phyloP scores from a whole-genome alignment of 1,139 yeast species.

The Wickerhamomyces sp. region DNA sequence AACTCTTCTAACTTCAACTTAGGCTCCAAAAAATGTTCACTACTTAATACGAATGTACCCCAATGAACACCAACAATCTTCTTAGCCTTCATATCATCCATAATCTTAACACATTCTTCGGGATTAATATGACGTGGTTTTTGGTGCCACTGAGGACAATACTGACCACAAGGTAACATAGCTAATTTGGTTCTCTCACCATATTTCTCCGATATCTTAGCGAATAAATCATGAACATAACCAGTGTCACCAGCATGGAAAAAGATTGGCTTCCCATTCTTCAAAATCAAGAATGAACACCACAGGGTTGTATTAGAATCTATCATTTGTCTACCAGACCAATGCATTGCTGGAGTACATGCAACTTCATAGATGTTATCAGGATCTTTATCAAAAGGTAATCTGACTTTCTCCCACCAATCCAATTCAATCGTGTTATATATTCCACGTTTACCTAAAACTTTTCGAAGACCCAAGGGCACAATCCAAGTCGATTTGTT shows the following conservation, averaged over 20 bases:
- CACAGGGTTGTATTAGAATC: slow-evolving; percentile 82
- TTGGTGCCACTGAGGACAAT: slow-evolving; percentile 94
- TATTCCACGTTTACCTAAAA: slow-evolving; percentile 48
- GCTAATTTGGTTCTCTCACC: slow-evolving; percentile 67
- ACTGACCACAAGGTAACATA: slow-evolving; percentile 89
- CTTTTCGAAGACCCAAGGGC: slow-evolving; percentile 69
- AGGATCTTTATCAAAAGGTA: slow-evolving; percentile 31
- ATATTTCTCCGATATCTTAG: slow-evolving; percentile 54
- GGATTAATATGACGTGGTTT: slow-evolving; percentile 87
- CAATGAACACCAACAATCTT: slow-evolving; percentile 87
- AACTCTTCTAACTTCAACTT: slow-evolving; percentile 42
- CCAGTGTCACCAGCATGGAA: slow-evolving; percentile 98
- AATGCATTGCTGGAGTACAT: slow-evolving; percentile 95
- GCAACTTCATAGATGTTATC: slow-evolving; percentile 68
- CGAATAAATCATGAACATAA: slow-evolving; percentile 67
- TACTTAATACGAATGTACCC: slow-evolving; percentile 90
- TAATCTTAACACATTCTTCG: slow-evolving; percentile 64
- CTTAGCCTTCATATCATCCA: slow-evolving; percentile 55
- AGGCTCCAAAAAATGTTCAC: slow-evolving; percentile 86
- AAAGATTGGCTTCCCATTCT: slow-evolving; percentile 63
- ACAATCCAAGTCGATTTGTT: slow-evolving; percentile 66
- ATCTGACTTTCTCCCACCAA: slow-evolving; percentile 80
- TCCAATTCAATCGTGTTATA: slow-evolving; percentile 61
- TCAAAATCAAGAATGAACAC: slow-evolving; percentile 76
- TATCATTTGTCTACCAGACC: slow-evolving; percentile 81